Percentiles rank a stretch among this genome's conserved stretches.
These are phyloP conservation scores for Periconia macrospinosa DNA, from an alignment of 2,329 filamentous ascomycete species.

Conservation along the genomic window DNA sequence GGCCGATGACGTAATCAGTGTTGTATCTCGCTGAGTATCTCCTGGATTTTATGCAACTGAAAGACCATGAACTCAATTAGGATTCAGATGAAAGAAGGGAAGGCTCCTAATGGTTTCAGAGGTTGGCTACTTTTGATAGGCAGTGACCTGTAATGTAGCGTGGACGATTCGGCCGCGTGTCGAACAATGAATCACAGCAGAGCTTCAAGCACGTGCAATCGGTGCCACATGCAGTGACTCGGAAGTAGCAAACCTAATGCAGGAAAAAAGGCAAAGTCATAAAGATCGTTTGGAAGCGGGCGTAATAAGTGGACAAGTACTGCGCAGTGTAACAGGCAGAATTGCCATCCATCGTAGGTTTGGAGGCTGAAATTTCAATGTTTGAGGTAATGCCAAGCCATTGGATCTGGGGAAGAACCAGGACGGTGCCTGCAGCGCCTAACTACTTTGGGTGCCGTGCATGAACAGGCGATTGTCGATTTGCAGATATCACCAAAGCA, in stretches of 20 bases:
- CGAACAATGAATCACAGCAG: too few species aligned
- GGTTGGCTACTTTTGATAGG: background rate
- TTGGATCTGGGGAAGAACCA: constrained; percentile 5
- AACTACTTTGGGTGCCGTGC: background rate
- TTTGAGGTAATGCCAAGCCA: constrained; percentile 13
- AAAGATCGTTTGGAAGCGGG: background rate
- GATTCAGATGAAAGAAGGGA: background rate
- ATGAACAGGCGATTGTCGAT: background rate
- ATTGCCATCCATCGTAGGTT: background rate
- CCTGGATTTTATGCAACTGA: background rate
- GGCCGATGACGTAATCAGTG: constrained; percentile 31
- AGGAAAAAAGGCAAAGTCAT: background rate
- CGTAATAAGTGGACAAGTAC: background rate
- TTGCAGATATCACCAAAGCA: background rate
- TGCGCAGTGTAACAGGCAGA: background rate
- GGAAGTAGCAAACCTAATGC: background rate
- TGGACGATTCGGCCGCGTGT: too few species aligned
- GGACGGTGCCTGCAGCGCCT: constrained; percentile 4
- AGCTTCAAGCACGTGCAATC: too few species aligned
- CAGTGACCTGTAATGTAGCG: too few species aligned
- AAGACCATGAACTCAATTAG: background rate
- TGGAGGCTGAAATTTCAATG: constrained; percentile 5
- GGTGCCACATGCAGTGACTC: too few species aligned
- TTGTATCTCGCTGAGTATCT: background rate
- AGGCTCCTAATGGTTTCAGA: background rate